phyloP scores from a whole-genome alignment of 140 eudicot species.

The Erigeron philadelphicus region DNA sequence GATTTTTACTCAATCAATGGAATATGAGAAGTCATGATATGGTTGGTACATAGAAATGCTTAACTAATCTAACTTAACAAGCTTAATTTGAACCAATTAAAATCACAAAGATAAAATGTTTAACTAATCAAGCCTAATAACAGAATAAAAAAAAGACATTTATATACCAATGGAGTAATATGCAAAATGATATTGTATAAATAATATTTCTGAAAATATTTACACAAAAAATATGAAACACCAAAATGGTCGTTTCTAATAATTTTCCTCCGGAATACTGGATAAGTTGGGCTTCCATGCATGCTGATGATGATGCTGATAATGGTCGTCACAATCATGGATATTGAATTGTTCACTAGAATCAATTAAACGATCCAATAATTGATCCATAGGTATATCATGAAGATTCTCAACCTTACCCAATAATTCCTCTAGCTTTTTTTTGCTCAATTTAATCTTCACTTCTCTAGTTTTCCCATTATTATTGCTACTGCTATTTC shows the following conservation, averaged over 20 bases:
- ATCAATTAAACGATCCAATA: slow-evolving; percentile 31
- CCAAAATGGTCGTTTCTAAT: neutral
- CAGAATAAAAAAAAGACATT: too few species aligned
- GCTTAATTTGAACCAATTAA: too few species aligned
- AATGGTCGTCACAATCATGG: neutral
- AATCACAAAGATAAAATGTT: too few species aligned
- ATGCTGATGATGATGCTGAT: slow-evolving; percentile 11
- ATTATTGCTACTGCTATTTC: neutral
- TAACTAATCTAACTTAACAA: too few species aligned
- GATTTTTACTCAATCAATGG: too few species aligned
- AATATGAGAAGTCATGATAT: too few species aligned
- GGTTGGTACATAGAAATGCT: too few species aligned
- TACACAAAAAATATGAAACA: too few species aligned
- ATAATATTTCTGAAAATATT: too few species aligned
- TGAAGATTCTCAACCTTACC: slow-evolving; percentile 28
- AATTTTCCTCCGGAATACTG: slow-evolving; percentile 31
- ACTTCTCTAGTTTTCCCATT: slow-evolving; percentile 25
- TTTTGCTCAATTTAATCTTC: slow-evolving; percentile 35
- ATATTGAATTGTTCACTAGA: slow-evolving; percentile 1
- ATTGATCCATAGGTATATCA: slow-evolving; percentile 24
- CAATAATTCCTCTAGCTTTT: slow-evolving; percentile 26
- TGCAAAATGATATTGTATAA: too few species aligned
- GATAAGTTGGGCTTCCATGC: slow-evolving; percentile 34
- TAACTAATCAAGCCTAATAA: too few species aligned
- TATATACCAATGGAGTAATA: too few species aligned